Percentiles rank a stretch among this genome's conserved stretches.
Conservation (phyloP, 2,329 filamentous ascomycete genomes). For the Cladophialophora carrionii region DNA sequence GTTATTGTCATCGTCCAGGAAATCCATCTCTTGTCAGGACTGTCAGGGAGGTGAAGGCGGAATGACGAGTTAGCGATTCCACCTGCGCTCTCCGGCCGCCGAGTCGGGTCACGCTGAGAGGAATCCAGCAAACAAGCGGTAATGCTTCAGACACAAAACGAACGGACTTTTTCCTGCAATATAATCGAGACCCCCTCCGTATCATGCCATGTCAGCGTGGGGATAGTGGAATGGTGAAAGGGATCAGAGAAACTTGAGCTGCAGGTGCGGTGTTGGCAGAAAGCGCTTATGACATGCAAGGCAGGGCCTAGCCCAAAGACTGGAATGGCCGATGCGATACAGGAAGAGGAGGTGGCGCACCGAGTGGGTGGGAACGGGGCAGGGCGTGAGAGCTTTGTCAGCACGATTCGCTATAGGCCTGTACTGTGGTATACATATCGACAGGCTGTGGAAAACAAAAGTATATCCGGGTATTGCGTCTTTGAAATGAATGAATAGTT, state of each 20-base stretch:
- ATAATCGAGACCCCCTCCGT: constrained; percentile 5
- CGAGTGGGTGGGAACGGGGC: background rate
- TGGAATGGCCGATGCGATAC: constrained; percentile 12
- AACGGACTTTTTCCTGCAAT: constrained; percentile 16
- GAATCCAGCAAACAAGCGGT: constrained; percentile 1
- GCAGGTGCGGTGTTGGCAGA: constrained; percentile 26
- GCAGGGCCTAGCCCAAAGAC: constrained; percentile 21
- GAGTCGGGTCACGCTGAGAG: constrained; percentile 7
- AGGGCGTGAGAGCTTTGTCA: constrained; percentile 17
- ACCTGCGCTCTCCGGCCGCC: constrained; percentile 12
- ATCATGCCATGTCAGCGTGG: constrained; percentile 28
- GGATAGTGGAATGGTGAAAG: constrained; percentile 1
- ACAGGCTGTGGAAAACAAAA: constrained; percentile 3
- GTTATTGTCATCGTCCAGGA: constrained; percentile 23
- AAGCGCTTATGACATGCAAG: constrained; percentile 29
- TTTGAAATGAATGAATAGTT: background rate
- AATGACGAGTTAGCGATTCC: constrained; percentile 6
- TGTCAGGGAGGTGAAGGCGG: constrained; percentile 4
- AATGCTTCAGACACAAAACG: constrained; percentile 14
- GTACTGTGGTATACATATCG: background rate
- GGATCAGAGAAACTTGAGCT: constrained; percentile 19
- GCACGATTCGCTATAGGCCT: background rate
- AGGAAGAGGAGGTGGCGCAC: constrained; percentile 12
- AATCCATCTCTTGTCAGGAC: constrained; percentile 28
- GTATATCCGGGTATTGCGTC: background rate